A percentile compares a stretch with the other conserved stretches of the same genome.
phyloP scores from a whole-genome alignment of 2,329 filamentous ascomycete species.

The Chaetomium sp. region DNA sequence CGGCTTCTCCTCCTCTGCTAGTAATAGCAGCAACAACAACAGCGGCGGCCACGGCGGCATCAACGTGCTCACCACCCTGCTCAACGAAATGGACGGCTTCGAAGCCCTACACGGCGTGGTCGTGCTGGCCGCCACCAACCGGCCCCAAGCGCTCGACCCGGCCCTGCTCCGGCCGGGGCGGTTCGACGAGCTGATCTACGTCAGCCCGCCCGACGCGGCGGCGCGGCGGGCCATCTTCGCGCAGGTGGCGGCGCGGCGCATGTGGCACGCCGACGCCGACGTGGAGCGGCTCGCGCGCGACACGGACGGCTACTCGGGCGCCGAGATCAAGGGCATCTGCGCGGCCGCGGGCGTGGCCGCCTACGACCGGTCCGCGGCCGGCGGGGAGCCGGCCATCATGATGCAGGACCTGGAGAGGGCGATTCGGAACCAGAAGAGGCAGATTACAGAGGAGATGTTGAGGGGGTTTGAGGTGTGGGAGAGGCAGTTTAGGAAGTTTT shows the following conservation, averaged over 20 bases:
- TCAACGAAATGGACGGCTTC: conserved; percentile 96
- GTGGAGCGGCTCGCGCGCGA: conserved; percentile 61
- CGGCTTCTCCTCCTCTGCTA: conserved; percentile 42
- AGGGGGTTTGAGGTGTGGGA: conserved; percentile 61
- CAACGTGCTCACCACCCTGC: conserved; percentile 83
- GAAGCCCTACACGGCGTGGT: conserved; percentile 81
- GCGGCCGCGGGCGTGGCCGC: conserved; percentile 49
- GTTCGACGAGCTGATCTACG: conserved; percentile 83
- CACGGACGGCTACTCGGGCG: conserved; percentile 81
- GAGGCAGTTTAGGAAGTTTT: conserved; percentile 41
- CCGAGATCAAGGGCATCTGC: conserved; percentile 69
- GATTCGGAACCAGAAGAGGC: conserved; percentile 52
- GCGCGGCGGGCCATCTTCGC: conserved; percentile 76
- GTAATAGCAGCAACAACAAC: conserved; percentile 31
- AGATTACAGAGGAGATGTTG: conserved; percentile 63
- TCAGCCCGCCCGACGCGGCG: conserved; percentile 73
- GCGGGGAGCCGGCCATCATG: conserved; percentile 26
- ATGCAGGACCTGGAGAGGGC: conserved; percentile 47
- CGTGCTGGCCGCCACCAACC: conserved; percentile 88
- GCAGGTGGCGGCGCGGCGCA: conserved; percentile 64
- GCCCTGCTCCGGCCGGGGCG: conserved; percentile 84
- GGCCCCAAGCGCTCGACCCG: conserved; percentile 81
- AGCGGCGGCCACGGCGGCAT: conserved; percentile 55
- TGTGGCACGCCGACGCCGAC: conserved; percentile 65
- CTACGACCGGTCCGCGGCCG: conserved; percentile 38